These are phyloP conservation scores for Malassezia furfur DNA, from an alignment of 1,284 basidiomycete genomes.

Conservation along the genomic window DNA sequence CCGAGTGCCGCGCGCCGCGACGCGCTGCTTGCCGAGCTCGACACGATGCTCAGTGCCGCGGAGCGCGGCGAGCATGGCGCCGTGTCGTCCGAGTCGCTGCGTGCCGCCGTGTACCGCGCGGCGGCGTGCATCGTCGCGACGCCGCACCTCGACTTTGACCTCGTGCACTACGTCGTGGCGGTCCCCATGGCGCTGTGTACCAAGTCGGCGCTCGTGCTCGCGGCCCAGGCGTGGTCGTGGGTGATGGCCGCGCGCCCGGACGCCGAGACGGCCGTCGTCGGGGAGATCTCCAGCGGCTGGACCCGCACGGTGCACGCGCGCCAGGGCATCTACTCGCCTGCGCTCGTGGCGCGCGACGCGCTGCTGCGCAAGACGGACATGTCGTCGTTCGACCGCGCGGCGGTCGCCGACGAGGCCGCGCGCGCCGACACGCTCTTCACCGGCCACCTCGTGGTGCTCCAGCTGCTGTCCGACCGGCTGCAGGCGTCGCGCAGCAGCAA, in stretches of 20 bases:
- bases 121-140: constrained; percentile 53
- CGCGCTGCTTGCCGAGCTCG: constrained; percentile 47
- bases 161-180: constrained; percentile 76
- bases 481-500: constrained; percentile 85
- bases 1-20: background rate
- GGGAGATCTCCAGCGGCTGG: constrained; percentile 82
- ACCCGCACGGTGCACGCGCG: constrained; percentile 70
- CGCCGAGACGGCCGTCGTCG: constrained; percentile 65
- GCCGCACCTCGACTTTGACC: constrained; percentile 62
- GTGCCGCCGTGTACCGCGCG: constrained; percentile 75
- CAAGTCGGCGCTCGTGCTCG: constrained; percentile 71
- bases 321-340: constrained; percentile 49
- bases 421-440: constrained; percentile 60
- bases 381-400: constrained; percentile 76
- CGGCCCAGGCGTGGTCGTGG: constrained; percentile 95
- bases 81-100: constrained; percentile 56
- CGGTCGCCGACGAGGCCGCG: constrained; percentile 64
- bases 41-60: constrained; percentile 58
- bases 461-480: constrained; percentile 82
- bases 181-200: constrained; percentile 84
- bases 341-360: constrained; percentile 62
- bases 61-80: constrained; percentile 52
- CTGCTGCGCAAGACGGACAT: constrained; percentile 79
- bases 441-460: constrained; percentile 74
- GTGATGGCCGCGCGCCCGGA: constrained; percentile 76